Base-by-base conservation (phyloP, 2,329 filamentous ascomycete species). In the Sordariomycetes sp. region DNA sequence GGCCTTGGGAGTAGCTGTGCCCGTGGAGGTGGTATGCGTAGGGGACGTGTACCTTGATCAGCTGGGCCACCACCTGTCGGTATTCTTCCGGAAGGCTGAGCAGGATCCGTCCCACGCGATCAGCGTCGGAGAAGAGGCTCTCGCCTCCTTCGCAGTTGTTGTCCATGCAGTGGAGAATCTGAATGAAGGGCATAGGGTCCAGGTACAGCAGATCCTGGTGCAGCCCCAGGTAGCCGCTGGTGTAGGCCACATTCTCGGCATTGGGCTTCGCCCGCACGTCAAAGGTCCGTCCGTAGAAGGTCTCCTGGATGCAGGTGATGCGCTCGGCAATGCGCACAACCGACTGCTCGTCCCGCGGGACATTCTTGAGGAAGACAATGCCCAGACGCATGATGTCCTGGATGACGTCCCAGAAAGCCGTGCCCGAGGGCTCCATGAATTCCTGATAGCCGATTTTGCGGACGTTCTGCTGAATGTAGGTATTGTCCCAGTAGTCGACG, bases 171-270 rank as follows among this genome's bases (percentile, higher is more conserved):
- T 96, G 92, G 4, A 96, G 74, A 17, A 96, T 65, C 57, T 98
- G 90, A 33, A 92, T 75, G 21, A 80, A 77, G 0, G 90, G 90
- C 3, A 85, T 78, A 33, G 85, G 74, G 11, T 72, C 63, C 58
- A 92, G 81, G 60, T 96, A 96, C 36, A 95, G 69, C 26, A 96
- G 70, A 53, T 96, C 92, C 75, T 94, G 92, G 61, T 98, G 92
- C 31, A 95, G 78, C 12, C 84, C 85, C 2, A 96, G 75, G 49
- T 79, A 80, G 32, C 80, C 71, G 49, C 73, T 80, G 1, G 90
- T 95, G 60, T 96, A 87, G 8, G 92, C 90, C 4, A 95, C 84
- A 53, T 96, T 96, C 51, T 90, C 87, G 17, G 88, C 86, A 36
- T 85, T 57, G 2, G 82, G 80, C 34, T 93, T 82, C 4, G 80